Base-by-base conservation (phyloP, 176 grass and related monocot species). In the Oryza glumipatula region DNA sequence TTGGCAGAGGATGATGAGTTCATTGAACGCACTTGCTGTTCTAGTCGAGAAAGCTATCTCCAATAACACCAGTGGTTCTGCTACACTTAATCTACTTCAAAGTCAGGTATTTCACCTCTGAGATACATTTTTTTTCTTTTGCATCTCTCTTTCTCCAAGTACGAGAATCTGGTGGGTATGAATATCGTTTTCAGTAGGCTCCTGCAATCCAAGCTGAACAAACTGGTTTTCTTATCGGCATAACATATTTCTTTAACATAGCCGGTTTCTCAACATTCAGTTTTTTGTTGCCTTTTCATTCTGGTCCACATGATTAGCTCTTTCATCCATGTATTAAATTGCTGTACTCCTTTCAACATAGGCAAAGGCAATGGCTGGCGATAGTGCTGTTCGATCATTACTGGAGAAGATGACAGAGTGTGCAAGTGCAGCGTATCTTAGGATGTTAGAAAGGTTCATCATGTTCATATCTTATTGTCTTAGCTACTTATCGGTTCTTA, bases 51-150 rank as follows among this genome's bases (percentile, higher is more conserved):
- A 96, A 80, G 86, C 86, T 81, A 92, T 87, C 23, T 89, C 86
- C 61, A 92, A 90, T 65, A 94, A 94, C 67, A 88, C 88, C 6
- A 87, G 75, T 82, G 96, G 93, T 76, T 93, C 89, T 23, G 90
- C 93, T 5, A 96, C 93, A 67, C 96, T 99, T 87, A 99, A 99
- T 91, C 86, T 99, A 70, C 90, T 96, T 75, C 91, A 96, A 81
- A 94, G 93, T 67, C 91, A 99, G 89, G 93, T 99, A 84, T 70
- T 72, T 83, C 1, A 51, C 73, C 72, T 44, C 41, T 65, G 33
- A 78, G 17, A 73, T 66, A n/a, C 36, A 75, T 4, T 23, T 30
- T 68, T 15, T 67, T 21, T 44, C 13, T 17, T 85, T 21, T 16
- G 3, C 13, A 1, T 24, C 60, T 70, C 63, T 68, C 45, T 32